A percentile compares a stretch with the other conserved stretches of the same genome.
Evolutionary conservation across 495 filamentous ascomycete species (phyloP).

Genomic region (Tuber melanosporum): DNA sequence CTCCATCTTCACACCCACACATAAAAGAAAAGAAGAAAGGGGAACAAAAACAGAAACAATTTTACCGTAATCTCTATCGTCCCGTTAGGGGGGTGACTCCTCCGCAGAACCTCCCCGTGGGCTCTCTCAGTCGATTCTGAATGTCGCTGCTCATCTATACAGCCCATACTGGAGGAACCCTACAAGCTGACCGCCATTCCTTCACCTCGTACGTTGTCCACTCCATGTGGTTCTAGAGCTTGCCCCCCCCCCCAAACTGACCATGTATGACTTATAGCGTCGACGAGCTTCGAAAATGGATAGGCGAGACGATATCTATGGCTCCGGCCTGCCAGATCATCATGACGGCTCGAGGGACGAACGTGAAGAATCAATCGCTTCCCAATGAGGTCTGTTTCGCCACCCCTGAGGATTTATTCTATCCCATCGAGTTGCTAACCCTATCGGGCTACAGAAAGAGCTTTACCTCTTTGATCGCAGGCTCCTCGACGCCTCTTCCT

Average conservation of each 20-base stretch:
- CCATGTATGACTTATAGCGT: constrained; percentile 44
- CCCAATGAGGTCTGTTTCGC: constrained; percentile 53
- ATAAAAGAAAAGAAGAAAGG: neutral
- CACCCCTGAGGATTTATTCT: neutral
- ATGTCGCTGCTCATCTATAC: constrained; percentile 66
- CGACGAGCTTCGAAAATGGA: constrained; percentile 62
- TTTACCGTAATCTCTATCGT: neutral
- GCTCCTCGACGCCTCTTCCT: constrained; percentile 26
- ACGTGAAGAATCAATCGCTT: constrained; percentile 61
- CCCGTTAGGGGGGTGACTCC: neutral
- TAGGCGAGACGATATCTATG: constrained; percentile 54
- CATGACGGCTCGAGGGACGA: constrained; percentile 63
- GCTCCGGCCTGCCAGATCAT: constrained; percentile 58
- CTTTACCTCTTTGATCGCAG: constrained; percentile 40
- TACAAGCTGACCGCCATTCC: constrained; percentile 53
- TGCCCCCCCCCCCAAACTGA: constrained; percentile 17
- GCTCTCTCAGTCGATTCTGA: constrained; percentile 7
- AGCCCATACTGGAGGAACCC: constrained; percentile 62
- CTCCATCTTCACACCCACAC: neutral
- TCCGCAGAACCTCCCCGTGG: constrained; percentile 2
- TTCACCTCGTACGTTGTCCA: constrained; percentile 53
- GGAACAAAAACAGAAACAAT: neutral
- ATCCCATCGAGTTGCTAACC: neutral
- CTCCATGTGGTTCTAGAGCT: neutral
- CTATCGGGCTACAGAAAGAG: constrained; percentile 31